Base-by-base conservation (phyloP, 352 stramenopile species). In the Lagenidium sp. region DNA sequence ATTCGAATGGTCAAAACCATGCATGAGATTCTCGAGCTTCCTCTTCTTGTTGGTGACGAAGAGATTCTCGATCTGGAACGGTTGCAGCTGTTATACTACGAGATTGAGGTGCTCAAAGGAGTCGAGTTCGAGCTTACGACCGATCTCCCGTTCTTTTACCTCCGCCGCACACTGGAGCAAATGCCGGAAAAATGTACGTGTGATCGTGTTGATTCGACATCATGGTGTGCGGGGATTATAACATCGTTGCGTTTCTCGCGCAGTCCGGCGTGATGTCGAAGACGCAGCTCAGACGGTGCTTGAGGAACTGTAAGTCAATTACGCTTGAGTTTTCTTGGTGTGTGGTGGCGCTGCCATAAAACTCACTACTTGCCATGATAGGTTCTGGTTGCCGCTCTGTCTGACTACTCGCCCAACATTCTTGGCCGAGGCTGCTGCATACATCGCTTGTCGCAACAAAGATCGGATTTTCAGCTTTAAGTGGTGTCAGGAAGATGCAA, bases 31-130 rank as follows among this genome's bases (percentile, higher is more conserved):
- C 47, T 93, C 21, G 77, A 93, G 51, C 66, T 53, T 0, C 75
- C 77, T 4, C 48, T 93, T 18, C 53, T 87, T 34, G 62, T 60
- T 29, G 80, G 80, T 5, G 70, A 90, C 36, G 80, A 93, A 58
- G 80, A 93, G 23, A 54, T 89, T n/a, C 50, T 90, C n/a, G 80
- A 93, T 36, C 59, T 93, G 13, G 80, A 93, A 53, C 80, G 80
- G 13, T 65, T 93, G 53, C 80, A 90, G 43, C 47, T 93, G 45
- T 63, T 93, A 4, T 77, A 86, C 41, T 93, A 90, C 60, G 80
- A 93, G 45, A 86, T 88, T 30, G 64, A 90, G 58, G 77, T 90
- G 22, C 55, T 93, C 0, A 72, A 90, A 40, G 80, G 75, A 13
- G 83, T 93, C 40, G 62, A 86, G 26, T 90, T 85, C 32, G 77